These are phyloP conservation scores for Solanum hybrid DNA, from an alignment of 305 asterid genomes.

Conservation along the genomic window DNA sequence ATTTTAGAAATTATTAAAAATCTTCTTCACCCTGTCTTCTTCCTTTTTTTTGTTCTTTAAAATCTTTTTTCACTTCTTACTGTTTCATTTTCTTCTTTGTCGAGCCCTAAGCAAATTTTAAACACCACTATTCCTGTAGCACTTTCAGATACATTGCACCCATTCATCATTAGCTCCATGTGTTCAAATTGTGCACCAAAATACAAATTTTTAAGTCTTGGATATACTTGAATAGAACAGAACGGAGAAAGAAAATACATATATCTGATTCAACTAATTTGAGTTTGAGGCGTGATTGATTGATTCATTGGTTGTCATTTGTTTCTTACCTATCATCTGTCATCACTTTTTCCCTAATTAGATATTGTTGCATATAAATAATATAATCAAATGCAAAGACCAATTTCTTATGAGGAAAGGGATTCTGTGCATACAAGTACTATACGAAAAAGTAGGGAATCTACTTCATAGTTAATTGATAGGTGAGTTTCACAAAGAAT, in stretches of 20 bases:
- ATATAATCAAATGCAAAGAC: background rate
- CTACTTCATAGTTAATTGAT: background rate
- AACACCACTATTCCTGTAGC: background rate
- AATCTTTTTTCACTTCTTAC: background rate
- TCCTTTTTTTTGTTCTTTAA: background rate
- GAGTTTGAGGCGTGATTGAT: background rate
- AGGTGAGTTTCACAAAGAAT: background rate
- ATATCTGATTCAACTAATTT: background rate
- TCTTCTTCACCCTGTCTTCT: background rate
- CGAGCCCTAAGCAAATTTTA: background rate
- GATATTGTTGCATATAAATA: background rate
- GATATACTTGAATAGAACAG: background rate
- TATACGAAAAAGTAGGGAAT: background rate
- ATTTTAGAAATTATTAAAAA: background rate
- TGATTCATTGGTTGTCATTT: background rate
- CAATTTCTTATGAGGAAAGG: background rate
- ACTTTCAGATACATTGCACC: background rate
- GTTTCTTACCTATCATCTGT: background rate
- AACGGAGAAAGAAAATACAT: background rate
- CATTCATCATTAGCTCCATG: background rate
- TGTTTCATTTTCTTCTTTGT: background rate
- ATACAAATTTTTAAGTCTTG: background rate
- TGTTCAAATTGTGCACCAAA: background rate
- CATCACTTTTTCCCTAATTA: accelerated
- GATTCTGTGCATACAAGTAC: background rate